A percentile compares a stretch with the other conserved stretches of the same genome.
phyloP scores from a whole-genome alignment of 1,284 basidiomycete genomes.

The Dichomitus squalens region DNA sequence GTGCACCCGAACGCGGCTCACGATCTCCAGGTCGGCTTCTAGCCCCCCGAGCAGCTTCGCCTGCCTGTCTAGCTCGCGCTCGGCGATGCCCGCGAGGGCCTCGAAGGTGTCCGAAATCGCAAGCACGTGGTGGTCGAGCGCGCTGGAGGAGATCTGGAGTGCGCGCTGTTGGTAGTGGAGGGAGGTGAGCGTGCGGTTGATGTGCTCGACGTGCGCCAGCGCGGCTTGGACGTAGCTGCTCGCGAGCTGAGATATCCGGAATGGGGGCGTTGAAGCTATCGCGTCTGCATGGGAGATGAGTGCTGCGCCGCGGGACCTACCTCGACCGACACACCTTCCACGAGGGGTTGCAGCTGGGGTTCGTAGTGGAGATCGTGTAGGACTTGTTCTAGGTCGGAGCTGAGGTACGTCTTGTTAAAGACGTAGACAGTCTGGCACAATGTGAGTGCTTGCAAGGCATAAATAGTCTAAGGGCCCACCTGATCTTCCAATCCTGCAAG shows the following conservation, averaged over 20 bases:
- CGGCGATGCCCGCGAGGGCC: slow-evolving; percentile 52
- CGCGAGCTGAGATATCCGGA: slow-evolving; percentile 65
- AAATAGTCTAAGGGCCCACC: slow-evolving; percentile 32
- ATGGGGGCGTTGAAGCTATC: slow-evolving; percentile 68
- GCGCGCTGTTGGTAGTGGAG: slow-evolving; percentile 67
- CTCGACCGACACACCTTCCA: slow-evolving; percentile 53
- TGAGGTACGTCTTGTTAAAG: slow-evolving; percentile 78
- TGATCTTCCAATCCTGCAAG: slow-evolving; percentile 72
- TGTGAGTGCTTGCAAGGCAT: not conserved
- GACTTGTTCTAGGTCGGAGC: slow-evolving; percentile 64
- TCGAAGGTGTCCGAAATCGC: slow-evolving; percentile 72
- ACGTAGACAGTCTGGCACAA: slow-evolving; percentile 65
- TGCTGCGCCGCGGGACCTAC: not conserved
- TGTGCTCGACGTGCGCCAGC: slow-evolving; percentile 60
- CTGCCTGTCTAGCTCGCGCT: slow-evolving; percentile 67
- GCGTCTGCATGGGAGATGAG: slow-evolving; percentile 44
- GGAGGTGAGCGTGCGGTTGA: slow-evolving; percentile 50
- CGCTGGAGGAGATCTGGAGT: slow-evolving; percentile 65
- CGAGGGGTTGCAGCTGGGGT: slow-evolving; percentile 60
- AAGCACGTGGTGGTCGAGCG: slow-evolving; percentile 71
- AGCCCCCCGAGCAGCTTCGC: slow-evolving; percentile 58
- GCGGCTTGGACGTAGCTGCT: slow-evolving; percentile 64
- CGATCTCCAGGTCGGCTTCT: slow-evolving; percentile 70
- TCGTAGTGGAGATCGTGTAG: slow-evolving; percentile 59
- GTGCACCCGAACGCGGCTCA: slow-evolving; percentile 66